phyloP scores from a whole-genome alignment of 1,139 yeast genomes.

The Starmera stellimalicola region DNA sequence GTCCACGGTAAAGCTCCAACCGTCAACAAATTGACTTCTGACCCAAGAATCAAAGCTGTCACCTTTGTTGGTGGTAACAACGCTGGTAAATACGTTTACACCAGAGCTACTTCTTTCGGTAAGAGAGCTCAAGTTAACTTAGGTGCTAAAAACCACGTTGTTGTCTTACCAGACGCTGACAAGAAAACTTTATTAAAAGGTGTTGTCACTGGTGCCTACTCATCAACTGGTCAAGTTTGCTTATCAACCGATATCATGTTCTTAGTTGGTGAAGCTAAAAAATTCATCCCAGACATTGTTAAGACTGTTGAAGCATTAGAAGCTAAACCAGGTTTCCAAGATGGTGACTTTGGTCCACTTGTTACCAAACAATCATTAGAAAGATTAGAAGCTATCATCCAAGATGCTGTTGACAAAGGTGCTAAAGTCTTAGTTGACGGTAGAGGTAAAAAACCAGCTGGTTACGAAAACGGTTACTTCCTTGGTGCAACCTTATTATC shows the following conservation, averaged over 20 bases:
- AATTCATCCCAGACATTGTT: constrained; percentile 19
- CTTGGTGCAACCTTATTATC: constrained; percentile 20
- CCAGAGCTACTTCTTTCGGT: constrained; percentile 18
- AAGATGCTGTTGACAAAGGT: constrained; percentile 28
- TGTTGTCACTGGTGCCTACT: constrained; percentile 21
- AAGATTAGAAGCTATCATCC: constrained; percentile 21
- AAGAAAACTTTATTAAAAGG: constrained; percentile 18
- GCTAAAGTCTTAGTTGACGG: constrained; percentile 21
- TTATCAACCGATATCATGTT: constrained; percentile 20
- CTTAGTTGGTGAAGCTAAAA: constrained; percentile 21
- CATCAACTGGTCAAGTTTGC: constrained; percentile 22
- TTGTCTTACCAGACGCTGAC: constrained; percentile 23
- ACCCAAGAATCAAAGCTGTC: constrained; percentile 69
- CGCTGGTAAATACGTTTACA: constrained; percentile 23
- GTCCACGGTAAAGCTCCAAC: constrained; percentile 74
- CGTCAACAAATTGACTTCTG: constrained; percentile 65
- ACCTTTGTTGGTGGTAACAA: constrained; percentile 32
- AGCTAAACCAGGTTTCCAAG: constrained; percentile 21
- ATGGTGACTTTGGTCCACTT: constrained; percentile 22
- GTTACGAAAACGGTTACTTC: constrained; percentile 20
- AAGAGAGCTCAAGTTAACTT: constrained; percentile 22
- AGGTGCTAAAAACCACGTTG: constrained; percentile 24
- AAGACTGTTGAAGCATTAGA: constrained; percentile 15
- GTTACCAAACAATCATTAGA: constrained; percentile 19
- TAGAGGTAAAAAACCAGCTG: constrained; percentile 18